These are phyloP conservation scores for Didymellaceae sp. DNA, from an alignment of 2,329 filamentous ascomycete species.

Conservation along the genomic window DNA sequence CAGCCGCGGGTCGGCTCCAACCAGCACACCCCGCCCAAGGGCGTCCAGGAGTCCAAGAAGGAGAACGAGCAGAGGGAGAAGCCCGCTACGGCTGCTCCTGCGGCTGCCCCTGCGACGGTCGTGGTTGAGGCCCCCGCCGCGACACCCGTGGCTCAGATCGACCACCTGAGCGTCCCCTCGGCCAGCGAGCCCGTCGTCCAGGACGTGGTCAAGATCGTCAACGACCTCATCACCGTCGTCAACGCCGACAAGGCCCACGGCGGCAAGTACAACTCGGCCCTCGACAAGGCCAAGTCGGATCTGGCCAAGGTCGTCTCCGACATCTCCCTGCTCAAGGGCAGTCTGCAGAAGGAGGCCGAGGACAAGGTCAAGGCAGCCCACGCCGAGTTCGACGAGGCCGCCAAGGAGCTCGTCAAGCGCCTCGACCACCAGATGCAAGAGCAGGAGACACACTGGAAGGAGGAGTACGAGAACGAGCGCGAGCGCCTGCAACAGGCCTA, in stretches of 20 bases:
- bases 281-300: constrained; percentile 85
- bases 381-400: constrained; percentile 83
- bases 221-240: constrained; percentile 92
- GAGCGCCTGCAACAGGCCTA: constrained; percentile 79
- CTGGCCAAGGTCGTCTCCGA: constrained; percentile 78
- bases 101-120: constrained; percentile 8
- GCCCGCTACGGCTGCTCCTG: constrained; percentile 28
- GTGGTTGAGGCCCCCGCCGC: constrained; percentile 25
- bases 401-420: constrained; percentile 84
- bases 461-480: constrained; percentile 88
- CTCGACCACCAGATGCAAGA: constrained; percentile 81
- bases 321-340: constrained; percentile 75
- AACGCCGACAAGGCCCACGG: constrained; percentile 80
- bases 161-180: constrained; percentile 76
- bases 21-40: constrained; percentile 24
- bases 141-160: constrained; percentile 65
- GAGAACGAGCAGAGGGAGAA: constrained; percentile 36
- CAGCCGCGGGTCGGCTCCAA: constrained; percentile 38
- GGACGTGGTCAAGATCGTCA: constrained; percentile 92
- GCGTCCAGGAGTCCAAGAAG: constrained; percentile 41
- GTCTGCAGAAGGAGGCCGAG: constrained; percentile 73
- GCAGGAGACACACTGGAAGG: constrained; percentile 82
- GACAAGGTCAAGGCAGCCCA: constrained; percentile 74
- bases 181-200: constrained; percentile 88
- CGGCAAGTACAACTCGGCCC: constrained; percentile 76